Conservation (phyloP, 345 rosid genomes). For the Hibiscus syriacus region DNA sequence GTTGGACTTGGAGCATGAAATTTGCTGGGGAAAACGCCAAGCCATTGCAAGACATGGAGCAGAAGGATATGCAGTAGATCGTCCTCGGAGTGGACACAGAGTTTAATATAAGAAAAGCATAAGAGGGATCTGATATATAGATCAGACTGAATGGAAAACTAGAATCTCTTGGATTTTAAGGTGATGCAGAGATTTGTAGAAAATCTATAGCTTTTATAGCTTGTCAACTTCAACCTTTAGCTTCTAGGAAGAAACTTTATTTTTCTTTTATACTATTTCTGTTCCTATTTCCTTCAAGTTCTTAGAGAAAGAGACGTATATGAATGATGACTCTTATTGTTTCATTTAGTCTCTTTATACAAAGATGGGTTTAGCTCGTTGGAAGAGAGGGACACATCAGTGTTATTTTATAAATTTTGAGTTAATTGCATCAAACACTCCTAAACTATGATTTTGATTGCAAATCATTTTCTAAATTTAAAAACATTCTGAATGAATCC, state of each 20-base stretch:
- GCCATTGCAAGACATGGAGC: constrained; percentile 69
- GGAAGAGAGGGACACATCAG: too few species aligned
- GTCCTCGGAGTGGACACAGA: too few species aligned
- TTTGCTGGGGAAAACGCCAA: constrained; percentile 85
- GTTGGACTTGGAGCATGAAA: constrained; percentile 70
- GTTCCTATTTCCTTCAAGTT: too few species aligned
- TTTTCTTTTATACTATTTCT: background rate
- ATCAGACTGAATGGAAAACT: background rate
- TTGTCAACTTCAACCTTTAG: constrained; percentile 13
- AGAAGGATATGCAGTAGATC: too few species aligned
- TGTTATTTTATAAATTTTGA: background rate
- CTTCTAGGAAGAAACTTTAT: constrained; percentile 13
- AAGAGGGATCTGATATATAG: constrained; percentile 6
- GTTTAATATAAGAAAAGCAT: constrained; percentile 3
- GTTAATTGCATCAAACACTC: too few species aligned
- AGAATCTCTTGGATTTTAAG: constrained; percentile 14
- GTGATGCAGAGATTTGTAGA: constrained; percentile 19
- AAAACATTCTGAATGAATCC: too few species aligned
- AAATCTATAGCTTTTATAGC: constrained; percentile 34
- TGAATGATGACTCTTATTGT: too few species aligned
- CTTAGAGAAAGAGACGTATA: too few species aligned
- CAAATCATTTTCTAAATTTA: too few species aligned
- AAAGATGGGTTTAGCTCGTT: constrained; percentile 23
- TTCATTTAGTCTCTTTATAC: constrained; percentile 30
- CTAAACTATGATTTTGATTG: too few species aligned